These are phyloP conservation scores for Cunninghamia lanceolata DNA, from an alignment of 75 land plant species.

Conservation along the genomic window DNA sequence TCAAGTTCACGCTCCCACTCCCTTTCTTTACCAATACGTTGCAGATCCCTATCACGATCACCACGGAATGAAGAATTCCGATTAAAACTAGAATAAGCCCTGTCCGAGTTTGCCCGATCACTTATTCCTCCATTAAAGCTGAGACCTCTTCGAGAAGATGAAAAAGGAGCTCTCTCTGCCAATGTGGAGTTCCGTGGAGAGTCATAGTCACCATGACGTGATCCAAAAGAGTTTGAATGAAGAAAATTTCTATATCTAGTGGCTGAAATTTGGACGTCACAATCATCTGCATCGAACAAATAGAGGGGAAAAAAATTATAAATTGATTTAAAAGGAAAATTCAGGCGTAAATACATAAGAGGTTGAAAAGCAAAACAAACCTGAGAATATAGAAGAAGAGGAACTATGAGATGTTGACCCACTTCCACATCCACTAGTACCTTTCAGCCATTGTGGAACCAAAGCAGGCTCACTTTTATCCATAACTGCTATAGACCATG, in stretches of 20 bases:
- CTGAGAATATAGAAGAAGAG: conserved; percentile 21
- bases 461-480: conserved; percentile 74
- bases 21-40: conserved; percentile 25
- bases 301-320: background rate
- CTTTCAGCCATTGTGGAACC: conserved; percentile 77
- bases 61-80: conserved; percentile 12
- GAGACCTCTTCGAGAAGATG: conserved; percentile 10
- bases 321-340: background rate
- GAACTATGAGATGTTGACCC: conserved; percentile 15
- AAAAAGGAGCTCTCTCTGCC: background rate
- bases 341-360: no score
- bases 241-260: background rate
- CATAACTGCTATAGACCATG: conserved; percentile 57
- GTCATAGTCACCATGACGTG: background rate
- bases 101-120: conserved; percentile 6
- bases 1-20: conserved; percentile 49
- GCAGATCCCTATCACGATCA: background rate
- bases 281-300: conserved; percentile 1
- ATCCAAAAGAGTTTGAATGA: background rate
- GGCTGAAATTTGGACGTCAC: background rate
- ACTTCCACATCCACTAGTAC: conserved; percentile 41
- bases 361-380: conserved; percentile 9
- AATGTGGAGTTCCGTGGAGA: background rate
- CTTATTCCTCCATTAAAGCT: background rate
- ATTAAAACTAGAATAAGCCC: conserved; percentile 16